Base-by-base conservation (phyloP, 768 basidiomycete genomes). In the Hericium alpestre region DNA sequence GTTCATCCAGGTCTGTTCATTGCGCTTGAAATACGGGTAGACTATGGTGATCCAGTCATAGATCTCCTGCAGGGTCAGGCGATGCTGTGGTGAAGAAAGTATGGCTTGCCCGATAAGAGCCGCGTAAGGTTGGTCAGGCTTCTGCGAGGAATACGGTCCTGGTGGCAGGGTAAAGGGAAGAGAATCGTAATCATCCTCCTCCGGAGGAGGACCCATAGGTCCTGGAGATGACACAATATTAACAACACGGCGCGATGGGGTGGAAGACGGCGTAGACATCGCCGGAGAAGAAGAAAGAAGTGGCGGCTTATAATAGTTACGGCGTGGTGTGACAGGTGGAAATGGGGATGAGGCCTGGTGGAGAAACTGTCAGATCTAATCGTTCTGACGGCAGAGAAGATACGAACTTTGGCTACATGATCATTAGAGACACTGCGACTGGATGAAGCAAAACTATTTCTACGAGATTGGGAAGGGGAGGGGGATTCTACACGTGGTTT, bases 1-100 rank as follows among this genome's bases (percentile, higher is more conserved):
- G 70, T 96, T 96, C 83, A 94, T 93, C 95, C 95, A 98, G 6
- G 93, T 95, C 3, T 87, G 81, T 65, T 97, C 93, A 20, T 87
- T 87, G 57, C 89, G 86, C 70, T 92, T 91, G 73, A 91, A 99
- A 67, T 86, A 84, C 7, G 96, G 94, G 71, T 93, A 94, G 9
- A 90, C 90, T 43, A 87, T 89, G 49, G 90, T 91, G 65, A 99
- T 94, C 80, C 83, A 99, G 67, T 90, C 86, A 66, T 98, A 98
- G 61, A 99, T 96, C 68, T 98, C 93, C 68, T 94, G 90, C 23
- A 98, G 77, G 2, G 92, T 92, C 53, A 97, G 83, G 54, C 88
- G 84, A 63, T 89, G 87, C 27, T 86, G 81, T 1, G 82, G 79
- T 3, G 90, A 91, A 25, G 91, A 87, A 60, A 95, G 76, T 58